These are phyloP conservation scores for Pseudonectria buxi DNA, from an alignment of 2,329 filamentous ascomycete genomes.

Conservation along the genomic window DNA sequence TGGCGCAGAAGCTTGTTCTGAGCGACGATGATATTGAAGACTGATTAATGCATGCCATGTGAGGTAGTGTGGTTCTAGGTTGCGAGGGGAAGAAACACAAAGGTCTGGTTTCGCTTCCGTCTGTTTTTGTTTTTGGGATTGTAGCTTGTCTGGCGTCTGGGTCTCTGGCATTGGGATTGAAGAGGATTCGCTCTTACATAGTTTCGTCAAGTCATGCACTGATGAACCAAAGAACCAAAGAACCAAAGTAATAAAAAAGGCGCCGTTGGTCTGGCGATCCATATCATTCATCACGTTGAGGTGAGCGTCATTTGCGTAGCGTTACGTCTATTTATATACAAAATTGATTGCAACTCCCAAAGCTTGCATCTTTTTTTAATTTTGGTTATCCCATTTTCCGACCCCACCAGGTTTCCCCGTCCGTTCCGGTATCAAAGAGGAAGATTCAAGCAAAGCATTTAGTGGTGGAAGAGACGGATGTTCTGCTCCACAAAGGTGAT, in stretches of 20 bases:
- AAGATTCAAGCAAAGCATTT: slow-evolving; percentile 21
- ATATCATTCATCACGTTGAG: background rate
- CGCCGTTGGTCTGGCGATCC: too few relatives aligned
- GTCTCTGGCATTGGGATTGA: too few relatives aligned
- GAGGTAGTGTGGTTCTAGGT: background rate
- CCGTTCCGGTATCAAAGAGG: too few relatives aligned
- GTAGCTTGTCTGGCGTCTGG: too few relatives aligned
- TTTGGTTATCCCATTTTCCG: too few relatives aligned
- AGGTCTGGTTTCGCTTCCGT: background rate
- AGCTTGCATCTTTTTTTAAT: too few relatives aligned
- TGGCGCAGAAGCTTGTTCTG: slow-evolving; percentile 61
- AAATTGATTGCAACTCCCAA: too few relatives aligned
- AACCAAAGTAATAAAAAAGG: too few relatives aligned
- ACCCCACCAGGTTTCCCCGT: background rate
- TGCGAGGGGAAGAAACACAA: background rate
- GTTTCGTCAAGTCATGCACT: too few relatives aligned
- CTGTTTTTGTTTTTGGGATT: background rate
- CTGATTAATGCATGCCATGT: slow-evolving; percentile 24
- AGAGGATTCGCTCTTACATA: too few relatives aligned
- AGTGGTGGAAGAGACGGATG: slow-evolving; percentile 92
- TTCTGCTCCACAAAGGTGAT: slow-evolving; percentile 96
- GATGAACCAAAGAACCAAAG: too few relatives aligned
- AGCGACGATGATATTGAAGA: slow-evolving; percentile 86
- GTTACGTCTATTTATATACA: slow-evolving; percentile 1
- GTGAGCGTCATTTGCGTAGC: background rate